These are phyloP conservation scores for Nitzschia sp. DNA, from an alignment of 108 stramenopile species.

Conservation along the genomic window DNA sequence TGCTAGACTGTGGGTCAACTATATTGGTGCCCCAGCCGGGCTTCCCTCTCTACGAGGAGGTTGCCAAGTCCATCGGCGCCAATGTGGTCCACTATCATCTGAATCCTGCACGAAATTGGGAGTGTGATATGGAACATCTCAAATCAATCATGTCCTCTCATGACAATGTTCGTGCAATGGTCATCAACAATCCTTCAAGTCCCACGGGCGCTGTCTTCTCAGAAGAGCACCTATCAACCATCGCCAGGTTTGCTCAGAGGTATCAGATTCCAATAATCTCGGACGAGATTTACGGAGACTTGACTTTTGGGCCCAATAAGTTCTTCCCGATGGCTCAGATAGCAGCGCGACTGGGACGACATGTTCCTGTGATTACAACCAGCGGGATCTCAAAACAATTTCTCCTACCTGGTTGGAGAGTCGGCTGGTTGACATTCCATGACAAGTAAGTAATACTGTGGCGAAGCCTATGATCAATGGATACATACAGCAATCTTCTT, in stretches of 20 bases:
- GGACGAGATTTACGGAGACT: conserved; percentile 94
- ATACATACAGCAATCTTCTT: too few relatives aligned
- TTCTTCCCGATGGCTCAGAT: conserved; percentile 81
- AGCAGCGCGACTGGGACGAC: conserved; percentile 48
- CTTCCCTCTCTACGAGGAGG: conserved; percentile 90
- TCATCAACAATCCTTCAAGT: conserved; percentile 94
- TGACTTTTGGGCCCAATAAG: conserved; percentile 56
- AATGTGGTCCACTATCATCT: conserved; percentile 78
- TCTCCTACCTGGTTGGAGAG: conserved; percentile 91
- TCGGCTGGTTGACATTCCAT: conserved; percentile 86
- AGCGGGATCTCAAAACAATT: conserved; percentile 94
- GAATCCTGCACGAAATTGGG: conserved; percentile 75
- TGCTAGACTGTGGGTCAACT: conserved; percentile 70
- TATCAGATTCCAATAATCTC: conserved; percentile 78
- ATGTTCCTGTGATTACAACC: conserved; percentile 83
- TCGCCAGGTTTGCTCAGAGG: conserved; percentile 63
- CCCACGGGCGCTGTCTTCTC: conserved; percentile 92
- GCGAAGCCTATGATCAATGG: too few relatives aligned
- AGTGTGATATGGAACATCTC: conserved; percentile 82
- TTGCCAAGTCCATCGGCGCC: conserved; percentile 85
- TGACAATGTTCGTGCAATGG: conserved; percentile 63
- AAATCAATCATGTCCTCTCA: conserved; percentile 38
- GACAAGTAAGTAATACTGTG: conserved; percentile 53
- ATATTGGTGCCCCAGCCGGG: conserved; percentile 89
- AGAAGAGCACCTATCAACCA: conserved; percentile 60